Base-by-base conservation (phyloP, 177 flowering plant genomes). In the Vitis hybrid region DNA sequence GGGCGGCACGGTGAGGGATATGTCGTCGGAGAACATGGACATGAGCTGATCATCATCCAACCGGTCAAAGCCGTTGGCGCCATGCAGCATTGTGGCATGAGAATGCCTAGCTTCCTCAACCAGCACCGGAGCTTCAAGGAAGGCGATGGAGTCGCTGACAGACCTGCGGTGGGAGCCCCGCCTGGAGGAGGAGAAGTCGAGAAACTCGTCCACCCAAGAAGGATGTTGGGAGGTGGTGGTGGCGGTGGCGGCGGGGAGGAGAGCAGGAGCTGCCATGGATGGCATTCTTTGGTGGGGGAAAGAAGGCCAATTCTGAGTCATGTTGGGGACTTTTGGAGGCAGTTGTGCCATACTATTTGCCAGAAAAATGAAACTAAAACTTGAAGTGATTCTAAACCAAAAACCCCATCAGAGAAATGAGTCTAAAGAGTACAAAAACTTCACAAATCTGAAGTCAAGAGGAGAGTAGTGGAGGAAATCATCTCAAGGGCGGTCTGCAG, bases 31-130 rank as follows among this genome's bases (percentile, higher is more conserved):
- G 69, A 86, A 88, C 87, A 84, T 84, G 18, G 81, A 79, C 80
- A 85, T 71, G 53, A 87, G 77, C 73, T 86, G 87, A 67, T 88
- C 90, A 20, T 88, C 90, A 58, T 88, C 87, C 53, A 87, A 19
- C 10, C 83, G 53, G 39, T 87, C 87, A 19, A 87, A 87, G 0
- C 74, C 80, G 19, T 16, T 2, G 19, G 16, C 29, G 19, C 19
- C 39, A 34, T 50, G n/a, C 39, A 11, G 49, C 58, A 51, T 50
- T 18, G 50, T 31, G 20, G 67, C 39, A 31, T 45, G 11, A 12
- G 59, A 12, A 56, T 73, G 72, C 15, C 73, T 51, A 20, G 73
- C 59, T 52, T 73, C 72, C 2, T 72, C 82, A 2, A 45, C 63
- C 56, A 68, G 50, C 2, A 63, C 66, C 1, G 80, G 56, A 3